phyloP scores from a whole-genome alignment of 1,284 basidiomycete genomes.

The Boletus albobrunnescens region DNA sequence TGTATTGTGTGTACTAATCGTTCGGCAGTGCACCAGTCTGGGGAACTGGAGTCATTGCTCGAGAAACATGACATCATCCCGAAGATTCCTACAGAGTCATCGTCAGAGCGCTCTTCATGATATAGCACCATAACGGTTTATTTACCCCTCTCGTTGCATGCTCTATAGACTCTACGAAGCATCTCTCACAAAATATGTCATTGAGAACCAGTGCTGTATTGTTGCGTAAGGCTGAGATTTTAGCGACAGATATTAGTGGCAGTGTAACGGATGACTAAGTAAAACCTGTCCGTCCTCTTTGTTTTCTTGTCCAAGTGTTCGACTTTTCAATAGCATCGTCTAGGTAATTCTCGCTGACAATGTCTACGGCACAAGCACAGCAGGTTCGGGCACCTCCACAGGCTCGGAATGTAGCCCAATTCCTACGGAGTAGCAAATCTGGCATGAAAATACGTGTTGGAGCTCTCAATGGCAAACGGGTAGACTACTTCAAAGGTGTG shows the following conservation, averaged over 20 bases:
- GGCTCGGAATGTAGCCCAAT: conserved; percentile 77
- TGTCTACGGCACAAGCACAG: conserved; percentile 53
- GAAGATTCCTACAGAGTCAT: conserved; percentile 15
- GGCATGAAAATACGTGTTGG: conserved; percentile 90
- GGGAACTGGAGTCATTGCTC: conserved; percentile 85
- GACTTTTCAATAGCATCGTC: too few species aligned
- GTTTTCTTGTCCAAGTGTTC: background rate
- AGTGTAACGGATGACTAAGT: conserved; percentile 18
- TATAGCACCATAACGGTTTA: background rate
- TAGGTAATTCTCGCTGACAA: conserved; percentile 15
- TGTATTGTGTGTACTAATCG: background rate
- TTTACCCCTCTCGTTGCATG: background rate
- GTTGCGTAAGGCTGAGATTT: too few species aligned
- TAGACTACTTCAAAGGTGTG: conserved; percentile 95
- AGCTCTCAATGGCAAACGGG: conserved; percentile 88
- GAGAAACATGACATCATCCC: conserved; percentile 70
- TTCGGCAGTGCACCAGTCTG: conserved; percentile 86
- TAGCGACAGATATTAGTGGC: too few species aligned
- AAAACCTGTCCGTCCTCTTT: background rate
- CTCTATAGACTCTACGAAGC: conserved; percentile 2
- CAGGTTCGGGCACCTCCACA: conserved; percentile 74
- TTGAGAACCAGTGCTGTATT: too few species aligned
- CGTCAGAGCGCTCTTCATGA: conserved; percentile 15
- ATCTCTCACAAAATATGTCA: background rate
- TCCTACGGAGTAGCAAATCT: conserved; percentile 78